Conservation (phyloP, 75 land plant genomes). For the Selaginella moellendorffii region DNA sequence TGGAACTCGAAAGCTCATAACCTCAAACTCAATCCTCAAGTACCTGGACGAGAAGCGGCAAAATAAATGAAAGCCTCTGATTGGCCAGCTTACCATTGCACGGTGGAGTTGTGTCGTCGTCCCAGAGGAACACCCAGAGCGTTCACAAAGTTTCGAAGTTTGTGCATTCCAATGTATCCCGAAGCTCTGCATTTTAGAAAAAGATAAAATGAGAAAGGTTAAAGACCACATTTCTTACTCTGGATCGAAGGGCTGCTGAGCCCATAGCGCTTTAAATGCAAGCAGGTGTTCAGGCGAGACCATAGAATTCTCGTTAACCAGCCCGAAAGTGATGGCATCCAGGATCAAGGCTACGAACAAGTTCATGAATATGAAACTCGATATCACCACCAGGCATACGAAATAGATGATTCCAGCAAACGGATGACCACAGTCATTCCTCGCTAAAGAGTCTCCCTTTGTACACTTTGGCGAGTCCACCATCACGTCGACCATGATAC, state of each 20-base stretch:
- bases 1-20: too few species aligned
- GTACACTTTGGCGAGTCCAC: conserved; percentile 11
- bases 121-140: too few species aligned
- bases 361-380: conserved; percentile 21
- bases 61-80: too few species aligned
- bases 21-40: too few species aligned
- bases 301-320: conserved; percentile 28
- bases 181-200: too few species aligned
- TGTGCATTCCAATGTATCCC: too few species aligned
- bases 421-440: conserved; percentile 21
- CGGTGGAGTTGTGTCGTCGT: too few species aligned
- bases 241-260: conserved; percentile 18
- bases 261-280: conserved; percentile 21
- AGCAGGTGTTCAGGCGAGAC: conserved; percentile 19
- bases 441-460: not conserved
- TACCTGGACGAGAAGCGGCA: too few species aligned
- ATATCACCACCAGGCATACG: conserved; percentile 13
- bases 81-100: too few species aligned
- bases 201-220: too few species aligned
- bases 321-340: conserved; percentile 29
- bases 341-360: conserved; percentile 29
- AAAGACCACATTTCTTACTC: too few species aligned
- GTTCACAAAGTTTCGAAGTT: too few species aligned
- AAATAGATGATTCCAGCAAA: conserved; percentile 11
- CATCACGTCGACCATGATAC: conserved; percentile 19